These are phyloP conservation scores for Trichopus zeylanicus DNA, from an alignment of 116 monocot genomes.

Conservation along the genomic window DNA sequence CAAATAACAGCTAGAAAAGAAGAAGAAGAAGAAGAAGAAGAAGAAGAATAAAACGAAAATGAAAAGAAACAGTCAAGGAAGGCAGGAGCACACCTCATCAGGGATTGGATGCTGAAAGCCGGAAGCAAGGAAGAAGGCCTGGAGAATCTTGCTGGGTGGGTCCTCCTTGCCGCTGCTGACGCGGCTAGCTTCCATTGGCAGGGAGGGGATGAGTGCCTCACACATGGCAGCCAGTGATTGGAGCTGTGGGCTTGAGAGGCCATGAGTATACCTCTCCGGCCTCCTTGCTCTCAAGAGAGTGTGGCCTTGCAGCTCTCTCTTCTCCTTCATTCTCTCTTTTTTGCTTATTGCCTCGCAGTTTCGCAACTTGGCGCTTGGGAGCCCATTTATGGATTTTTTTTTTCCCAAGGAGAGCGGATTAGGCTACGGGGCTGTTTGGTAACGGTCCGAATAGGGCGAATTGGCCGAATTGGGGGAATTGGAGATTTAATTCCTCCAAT, in stretches of 20 bases:
- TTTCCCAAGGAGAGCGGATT: too few species aligned
- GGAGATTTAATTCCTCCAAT: too few species aligned
- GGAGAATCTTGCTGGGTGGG: constrained; percentile 37
- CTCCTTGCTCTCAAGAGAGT: constrained; percentile 44
- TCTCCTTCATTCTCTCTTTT: neutral
- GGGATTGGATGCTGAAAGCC: constrained; percentile 48
- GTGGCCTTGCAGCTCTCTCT: constrained; percentile 23
- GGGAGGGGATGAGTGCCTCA: constrained; percentile 59
- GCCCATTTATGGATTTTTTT: too few species aligned
- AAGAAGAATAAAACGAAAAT: neutral
- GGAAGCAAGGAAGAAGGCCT: constrained; percentile 49
- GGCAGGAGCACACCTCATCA: constrained; percentile 41
- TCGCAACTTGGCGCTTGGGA: too few species aligned
- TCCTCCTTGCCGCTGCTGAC: constrained; percentile 28
- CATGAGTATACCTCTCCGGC: constrained; percentile 39
- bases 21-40: neutral
- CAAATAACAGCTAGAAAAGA: too few species aligned
- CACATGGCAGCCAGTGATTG: constrained; percentile 61
- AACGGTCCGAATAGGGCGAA: too few species aligned
- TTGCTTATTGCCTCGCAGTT: too few species aligned
- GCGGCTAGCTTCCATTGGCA: constrained; percentile 21
- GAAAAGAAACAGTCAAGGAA: neutral
- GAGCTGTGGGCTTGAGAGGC: constrained; percentile 50
- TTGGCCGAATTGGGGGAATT: too few species aligned
- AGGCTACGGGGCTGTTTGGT: too few species aligned